These are phyloP conservation scores for Eutrema yunnanense DNA, from an alignment of 345 rosid genomes.

Conservation along the genomic window DNA sequence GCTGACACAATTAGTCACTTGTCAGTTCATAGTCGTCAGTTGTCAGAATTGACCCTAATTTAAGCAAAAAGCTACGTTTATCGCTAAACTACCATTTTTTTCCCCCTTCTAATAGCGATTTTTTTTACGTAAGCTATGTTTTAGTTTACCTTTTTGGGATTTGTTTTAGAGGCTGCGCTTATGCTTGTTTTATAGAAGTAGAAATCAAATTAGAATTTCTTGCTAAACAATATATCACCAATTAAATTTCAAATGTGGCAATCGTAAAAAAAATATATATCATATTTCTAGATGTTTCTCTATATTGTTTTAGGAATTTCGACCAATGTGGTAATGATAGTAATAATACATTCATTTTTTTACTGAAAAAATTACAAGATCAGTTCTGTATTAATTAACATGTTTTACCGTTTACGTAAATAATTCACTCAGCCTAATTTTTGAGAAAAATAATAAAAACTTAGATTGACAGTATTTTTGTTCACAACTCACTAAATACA, in stretches of 20 bases:
- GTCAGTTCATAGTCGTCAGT: constrained; percentile 32
- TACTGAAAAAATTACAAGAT: no score
- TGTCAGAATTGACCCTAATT: constrained; percentile 23
- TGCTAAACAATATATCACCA: no score
- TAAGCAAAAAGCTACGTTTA: constrained; percentile 4
- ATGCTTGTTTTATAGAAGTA: no score
- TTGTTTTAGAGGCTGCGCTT: no score
- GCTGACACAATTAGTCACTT: constrained; percentile 31
- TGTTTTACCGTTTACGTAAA: neutral
- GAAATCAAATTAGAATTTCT: no score
- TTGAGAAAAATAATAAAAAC: neutral
- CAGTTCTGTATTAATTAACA: neutral
- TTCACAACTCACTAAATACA: no score
- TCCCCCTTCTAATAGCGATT: neutral
- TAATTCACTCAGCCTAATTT: neutral
- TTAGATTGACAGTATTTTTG: neutral
- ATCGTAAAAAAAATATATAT: neutral
- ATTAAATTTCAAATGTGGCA: neutral
- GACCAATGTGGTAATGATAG: neutral
- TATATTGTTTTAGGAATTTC: constrained; percentile 7
- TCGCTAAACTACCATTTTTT: neutral
- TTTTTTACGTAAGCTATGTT: neutral
- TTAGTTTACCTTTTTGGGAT: no score
- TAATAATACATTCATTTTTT: neutral
- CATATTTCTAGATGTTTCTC: constrained; percentile 17